These are phyloP conservation scores for Platanthera guangdongensis DNA, from an alignment of 106 monocot species.

Conservation along the genomic window DNA sequence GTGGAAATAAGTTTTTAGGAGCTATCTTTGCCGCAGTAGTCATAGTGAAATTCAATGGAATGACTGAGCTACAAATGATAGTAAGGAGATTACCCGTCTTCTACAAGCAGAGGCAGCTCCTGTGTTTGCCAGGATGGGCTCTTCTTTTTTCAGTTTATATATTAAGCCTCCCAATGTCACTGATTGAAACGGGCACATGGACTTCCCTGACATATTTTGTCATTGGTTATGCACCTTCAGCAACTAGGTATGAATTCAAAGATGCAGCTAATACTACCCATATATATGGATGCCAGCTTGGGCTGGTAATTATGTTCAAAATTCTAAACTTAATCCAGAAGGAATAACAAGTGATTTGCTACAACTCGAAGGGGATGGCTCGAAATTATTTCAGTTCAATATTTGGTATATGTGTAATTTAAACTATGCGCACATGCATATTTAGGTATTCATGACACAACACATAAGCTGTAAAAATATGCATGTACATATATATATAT, in stretches of 20 bases:
- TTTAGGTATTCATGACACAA: too few relatives aligned
- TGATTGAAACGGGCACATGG: conserved; percentile 63
- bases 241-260: conserved; percentile 27
- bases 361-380: too few relatives aligned
- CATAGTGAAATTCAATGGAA: conserved; percentile 78
- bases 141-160: conserved; percentile 38
- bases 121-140: conserved; percentile 67
- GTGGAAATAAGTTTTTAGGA: conserved; percentile 53
- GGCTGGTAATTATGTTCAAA: not conserved
- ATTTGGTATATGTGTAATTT: too few relatives aligned
- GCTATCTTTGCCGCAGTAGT: conserved; percentile 49
- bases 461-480: too few relatives aligned
- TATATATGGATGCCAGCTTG: not conserved
- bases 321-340: not conserved
- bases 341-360: not conserved
- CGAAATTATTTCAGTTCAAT: too few relatives aligned
- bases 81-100: conserved; percentile 54
- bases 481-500: too few relatives aligned
- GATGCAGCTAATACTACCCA: not conserved
- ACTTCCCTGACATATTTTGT: conserved; percentile 53
- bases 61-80: conserved; percentile 61
- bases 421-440: too few relatives aligned
- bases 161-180: conserved; percentile 48
- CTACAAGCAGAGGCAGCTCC: conserved; percentile 65
- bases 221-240: conserved; percentile 63